Evolutionary conservation across 768 basidiomycete genomes (phyloP), one percentile per base, ranked within the genome.

Genomic region (Naganishia kalamii): DNA sequence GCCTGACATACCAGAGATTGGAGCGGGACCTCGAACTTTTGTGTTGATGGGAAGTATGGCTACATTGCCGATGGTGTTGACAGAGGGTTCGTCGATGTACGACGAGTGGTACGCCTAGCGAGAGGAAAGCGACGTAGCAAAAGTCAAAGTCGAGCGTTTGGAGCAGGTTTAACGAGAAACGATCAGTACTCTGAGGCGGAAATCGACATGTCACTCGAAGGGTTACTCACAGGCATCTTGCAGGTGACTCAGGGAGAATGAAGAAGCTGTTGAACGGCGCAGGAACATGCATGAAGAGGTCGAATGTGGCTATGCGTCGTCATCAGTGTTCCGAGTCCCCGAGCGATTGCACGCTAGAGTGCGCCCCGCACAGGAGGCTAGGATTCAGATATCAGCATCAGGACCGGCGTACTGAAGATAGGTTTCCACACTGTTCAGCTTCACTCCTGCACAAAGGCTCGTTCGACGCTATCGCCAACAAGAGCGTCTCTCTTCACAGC

Each of bases 81-180:
- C 83, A 75, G 94, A 89, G 35, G 84, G 83, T 46, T 86, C 85
- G 33, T 78, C 75, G 79, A 96, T 96, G 77, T 92, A 85, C 4
- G 89, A 81, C 3, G 96, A 97, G 79, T 99, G 94, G 76, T 99
- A 99, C 23, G 94, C 94, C 96, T 98, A 69, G 43, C 21, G 50
- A 32, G 37, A 27, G 33, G 19, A n/a, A 21, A 48, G 47, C 47
- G 47, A 8, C 10, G 47, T 8, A 7, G 47, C 10, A 48, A 48
- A 21, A 27, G 10, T 7, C n/a, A n/a, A 33, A 35, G 6, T 23
- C 13, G 48, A 37, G 21, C 11, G 48, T 3, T 21, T 11, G 49
- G 3, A 33, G 33, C 3, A 52, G 30, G 47, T 13, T 8, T 30
- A 2, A 11, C 23, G 19, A 32, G 17, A 10, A 25, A 15, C 4